A percentile compares a stretch with the other conserved stretches of the same genome.
These are phyloP conservation scores for Gnaphalium uliginosum DNA, from an alignment of 129 eudicot species.

Conservation along the genomic window DNA sequence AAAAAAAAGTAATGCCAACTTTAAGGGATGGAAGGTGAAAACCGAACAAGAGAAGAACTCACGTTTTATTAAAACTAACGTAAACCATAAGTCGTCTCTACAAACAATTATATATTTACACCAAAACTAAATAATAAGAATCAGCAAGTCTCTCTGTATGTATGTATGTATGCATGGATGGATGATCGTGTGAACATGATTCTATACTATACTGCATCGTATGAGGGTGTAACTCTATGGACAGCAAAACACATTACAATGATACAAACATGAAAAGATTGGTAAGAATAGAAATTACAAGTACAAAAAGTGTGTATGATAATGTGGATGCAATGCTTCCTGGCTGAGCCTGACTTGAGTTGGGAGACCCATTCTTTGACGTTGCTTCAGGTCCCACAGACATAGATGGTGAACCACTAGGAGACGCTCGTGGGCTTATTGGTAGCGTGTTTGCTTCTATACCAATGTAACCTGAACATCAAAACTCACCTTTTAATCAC, in stretches of 20 bases:
- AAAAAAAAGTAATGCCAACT: no score
- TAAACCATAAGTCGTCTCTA: constrained; percentile 16
- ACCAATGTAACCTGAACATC: constrained; percentile 54
- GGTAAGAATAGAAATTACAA: constrained; percentile 40
- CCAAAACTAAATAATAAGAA: constrained; percentile 35
- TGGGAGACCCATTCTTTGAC: constrained; percentile 40
- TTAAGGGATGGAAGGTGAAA: neutral
- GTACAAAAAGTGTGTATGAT: constrained; percentile 22
- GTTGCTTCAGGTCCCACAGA: constrained; percentile 69
- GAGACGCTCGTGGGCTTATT: constrained; percentile 39
- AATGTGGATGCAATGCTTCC: constrained; percentile 36
- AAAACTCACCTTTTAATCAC: constrained; percentile 15
- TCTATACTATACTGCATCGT: constrained; percentile 21
- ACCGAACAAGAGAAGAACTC: neutral
- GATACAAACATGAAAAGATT: constrained; percentile 39
- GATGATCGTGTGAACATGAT: constrained; percentile 20
- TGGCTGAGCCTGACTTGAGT: constrained; percentile 26
- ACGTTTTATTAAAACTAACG: constrained; percentile 8
- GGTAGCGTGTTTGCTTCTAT: constrained; percentile 52
- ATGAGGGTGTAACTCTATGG: constrained; percentile 14
- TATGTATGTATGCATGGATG: constrained; percentile 8
- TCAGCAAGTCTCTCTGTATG: constrained; percentile 20
- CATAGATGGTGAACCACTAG: constrained; percentile 46
- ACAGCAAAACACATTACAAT: constrained; percentile 23
- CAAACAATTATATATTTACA: constrained; percentile 35